A percentile compares a stretch with the other conserved stretches of the same genome.
phyloP scores from a whole-genome alignment of 1,284 basidiomycete genomes.

The Malassezia equina region DNA sequence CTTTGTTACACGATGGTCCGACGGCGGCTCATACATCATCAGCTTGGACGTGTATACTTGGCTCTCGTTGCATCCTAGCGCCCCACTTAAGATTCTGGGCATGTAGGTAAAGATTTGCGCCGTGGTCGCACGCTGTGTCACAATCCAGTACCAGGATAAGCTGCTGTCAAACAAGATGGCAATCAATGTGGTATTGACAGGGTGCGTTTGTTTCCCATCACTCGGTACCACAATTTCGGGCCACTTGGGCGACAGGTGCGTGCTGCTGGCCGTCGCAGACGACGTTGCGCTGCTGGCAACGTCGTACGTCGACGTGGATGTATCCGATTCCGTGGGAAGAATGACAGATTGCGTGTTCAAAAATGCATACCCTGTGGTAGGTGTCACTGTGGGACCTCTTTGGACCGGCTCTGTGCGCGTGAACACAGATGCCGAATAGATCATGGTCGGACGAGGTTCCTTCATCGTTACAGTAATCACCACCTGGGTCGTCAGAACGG shows the following conservation, averaged over 20 bases:
- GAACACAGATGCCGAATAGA: not conserved
- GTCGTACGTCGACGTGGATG: not conserved
- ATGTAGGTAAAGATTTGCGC: constrained; percentile 45
- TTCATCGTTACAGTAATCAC: not conserved
- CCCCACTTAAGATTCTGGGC: constrained; percentile 30
- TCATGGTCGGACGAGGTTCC: not conserved
- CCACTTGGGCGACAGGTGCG: not conserved
- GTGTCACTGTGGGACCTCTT: not conserved
- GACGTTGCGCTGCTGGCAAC: not conserved
- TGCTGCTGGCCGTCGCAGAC: not conserved
- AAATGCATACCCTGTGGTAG: constrained; percentile 2
- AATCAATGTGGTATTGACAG: not conserved
- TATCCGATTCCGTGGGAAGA: not conserved
- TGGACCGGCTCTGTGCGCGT: not conserved
- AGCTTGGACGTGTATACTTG: constrained; percentile 32
- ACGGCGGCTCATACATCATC: constrained; percentile 8
- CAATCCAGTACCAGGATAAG: constrained; percentile 39
- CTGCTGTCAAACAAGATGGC: constrained; percentile 33
- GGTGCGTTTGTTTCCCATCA: not conserved
- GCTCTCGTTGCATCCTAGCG: constrained; percentile 13
- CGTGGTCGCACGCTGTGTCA: constrained; percentile 33
- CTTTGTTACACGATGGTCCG: constrained; percentile 7
- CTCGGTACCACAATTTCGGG: constrained; percentile 1
- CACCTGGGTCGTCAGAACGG: too few species aligned
- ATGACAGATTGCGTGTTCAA: constrained; percentile 7